A percentile compares a stretch with the other conserved stretches of the same genome.
Evolutionary conservation across 2,329 filamentous ascomycete species (phyloP).

Genomic region (Xylariaceae sp.): DNA sequence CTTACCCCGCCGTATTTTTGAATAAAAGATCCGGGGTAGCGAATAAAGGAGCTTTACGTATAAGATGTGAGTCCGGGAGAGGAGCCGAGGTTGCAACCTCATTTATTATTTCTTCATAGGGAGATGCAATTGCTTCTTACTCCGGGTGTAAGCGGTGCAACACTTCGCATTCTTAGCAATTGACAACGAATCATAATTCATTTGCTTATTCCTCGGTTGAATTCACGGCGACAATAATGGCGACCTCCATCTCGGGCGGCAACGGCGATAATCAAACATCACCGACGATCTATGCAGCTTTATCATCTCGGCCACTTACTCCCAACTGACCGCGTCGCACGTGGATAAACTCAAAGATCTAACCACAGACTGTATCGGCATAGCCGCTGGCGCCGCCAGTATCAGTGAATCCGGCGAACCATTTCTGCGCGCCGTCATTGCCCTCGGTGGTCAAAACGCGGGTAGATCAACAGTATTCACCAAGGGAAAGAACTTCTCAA

Average conservation of each 20-base stretch:
- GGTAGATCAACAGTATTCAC: slow-evolving; percentile 33
- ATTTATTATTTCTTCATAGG: neutral
- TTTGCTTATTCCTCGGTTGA: neutral
- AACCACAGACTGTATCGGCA: slow-evolving; percentile 24
- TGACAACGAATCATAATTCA: neutral
- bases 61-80: neutral
- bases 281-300: slow-evolving; percentile 20
- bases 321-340: slow-evolving; percentile 9
- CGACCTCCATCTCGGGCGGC: neutral
- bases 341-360: slow-evolving; percentile 25
- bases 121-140: neutral
- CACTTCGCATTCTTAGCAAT: neutral
- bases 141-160: neutral
- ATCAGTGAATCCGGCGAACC: slow-evolving; percentile 23
- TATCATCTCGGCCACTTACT: slow-evolving; percentile 19
- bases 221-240: neutral
- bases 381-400: slow-evolving; percentile 22
- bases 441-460: slow-evolving; percentile 16
- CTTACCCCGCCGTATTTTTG: neutral
- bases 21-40: no score
- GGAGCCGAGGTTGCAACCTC: neutral
- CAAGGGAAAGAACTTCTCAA: slow-evolving; percentile 30
- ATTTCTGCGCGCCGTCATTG: slow-evolving; percentile 34
- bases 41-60: no score
- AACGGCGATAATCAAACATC: neutral